Percentiles rank a stretch among this genome's conserved stretches.
These are phyloP conservation scores for Leishmania tarentolae DNA, from an alignment of 208 protist genomes.

Conservation along the genomic window DNA sequence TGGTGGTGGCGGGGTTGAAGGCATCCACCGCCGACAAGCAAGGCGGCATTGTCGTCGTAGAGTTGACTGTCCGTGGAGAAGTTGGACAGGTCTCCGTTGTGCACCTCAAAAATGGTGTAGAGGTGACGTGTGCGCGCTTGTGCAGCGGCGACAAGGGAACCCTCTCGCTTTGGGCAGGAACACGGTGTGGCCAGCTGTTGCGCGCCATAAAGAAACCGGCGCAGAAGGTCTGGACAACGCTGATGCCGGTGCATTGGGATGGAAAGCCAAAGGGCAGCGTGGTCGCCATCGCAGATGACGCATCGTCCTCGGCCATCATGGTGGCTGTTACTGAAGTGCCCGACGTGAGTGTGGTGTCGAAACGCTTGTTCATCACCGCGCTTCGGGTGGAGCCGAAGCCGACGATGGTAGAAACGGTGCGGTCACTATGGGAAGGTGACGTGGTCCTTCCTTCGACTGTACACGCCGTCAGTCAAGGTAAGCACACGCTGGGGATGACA, in stretches of 20 bases:
- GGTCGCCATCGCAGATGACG: conserved; percentile 17
- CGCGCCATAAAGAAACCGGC: not conserved
- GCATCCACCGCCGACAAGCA: not conserved
- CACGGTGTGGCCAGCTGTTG: conserved; percentile 13
- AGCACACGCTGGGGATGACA: not conserved
- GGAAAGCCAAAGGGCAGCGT: conserved; percentile 9
- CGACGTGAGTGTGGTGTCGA: not conserved
- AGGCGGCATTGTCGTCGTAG: conserved; percentile 8
- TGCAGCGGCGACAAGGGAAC: not conserved
- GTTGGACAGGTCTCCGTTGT: not conserved
- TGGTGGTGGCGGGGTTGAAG: conserved; percentile 11
- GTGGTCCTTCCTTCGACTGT: not conserved
- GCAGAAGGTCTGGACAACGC: conserved; percentile 8
- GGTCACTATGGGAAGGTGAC: conserved; percentile 1
- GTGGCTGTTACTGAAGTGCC: not conserved
- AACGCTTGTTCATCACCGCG: conserved; percentile 3
- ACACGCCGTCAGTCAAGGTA: not conserved
- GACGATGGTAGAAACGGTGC: not conserved
- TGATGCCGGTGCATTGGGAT: conserved; percentile 21
- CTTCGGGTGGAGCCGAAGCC: conserved; percentile 4
- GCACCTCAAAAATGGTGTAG: not conserved
- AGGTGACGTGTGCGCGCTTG: conserved; percentile 27
- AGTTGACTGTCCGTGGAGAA: not conserved
- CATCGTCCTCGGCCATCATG: not conserved
- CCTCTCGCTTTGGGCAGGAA: conserved; percentile 19